These are phyloP conservation scores for Penicillium maclennaniae DNA, from an alignment of 495 filamentous ascomycete species.

Conservation along the genomic window DNA sequence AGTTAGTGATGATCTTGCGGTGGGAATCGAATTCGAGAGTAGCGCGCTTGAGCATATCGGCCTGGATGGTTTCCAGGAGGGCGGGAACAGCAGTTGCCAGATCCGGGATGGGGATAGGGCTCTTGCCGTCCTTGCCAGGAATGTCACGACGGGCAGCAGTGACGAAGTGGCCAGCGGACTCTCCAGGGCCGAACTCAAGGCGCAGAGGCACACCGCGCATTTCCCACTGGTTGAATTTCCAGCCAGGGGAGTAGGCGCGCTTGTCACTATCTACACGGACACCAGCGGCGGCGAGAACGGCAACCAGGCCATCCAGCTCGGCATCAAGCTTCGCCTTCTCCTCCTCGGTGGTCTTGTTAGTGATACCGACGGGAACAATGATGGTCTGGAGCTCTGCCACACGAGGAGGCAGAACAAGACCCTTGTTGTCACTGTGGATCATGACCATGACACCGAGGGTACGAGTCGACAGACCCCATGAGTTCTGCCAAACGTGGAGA, in stretches of 20 bases:
- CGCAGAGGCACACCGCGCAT: conserved; percentile 89
- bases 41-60: conserved; percentile 79
- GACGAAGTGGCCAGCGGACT: conserved; percentile 76
- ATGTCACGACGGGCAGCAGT: conserved; percentile 83
- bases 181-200: conserved; percentile 92
- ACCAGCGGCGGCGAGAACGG: conserved; percentile 59
- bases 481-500: conserved; percentile 93
- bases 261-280: conserved; percentile 70
- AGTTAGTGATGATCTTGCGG: conserved; percentile 74
- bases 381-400: conserved; percentile 84
- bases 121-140: conserved; percentile 62
- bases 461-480: conserved; percentile 94
- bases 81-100: conserved; percentile 66
- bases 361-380: conserved; percentile 91
- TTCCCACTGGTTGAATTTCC: conserved; percentile 98
- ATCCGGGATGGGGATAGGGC: conserved; percentile 66
- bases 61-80: conserved; percentile 84
- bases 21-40: conserved; percentile 71
- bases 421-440: conserved; percentile 92
- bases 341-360: conserved; percentile 74
- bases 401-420: conserved; percentile 83
- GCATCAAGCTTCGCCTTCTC: conserved; percentile 68
- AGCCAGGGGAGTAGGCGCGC: conserved; percentile 85
- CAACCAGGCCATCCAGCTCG: conserved; percentile 63
- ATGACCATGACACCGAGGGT: conserved; percentile 97